Base-by-base conservation (phyloP, 1,139 yeast genomes). In the Zygoascus sp. region DNA sequence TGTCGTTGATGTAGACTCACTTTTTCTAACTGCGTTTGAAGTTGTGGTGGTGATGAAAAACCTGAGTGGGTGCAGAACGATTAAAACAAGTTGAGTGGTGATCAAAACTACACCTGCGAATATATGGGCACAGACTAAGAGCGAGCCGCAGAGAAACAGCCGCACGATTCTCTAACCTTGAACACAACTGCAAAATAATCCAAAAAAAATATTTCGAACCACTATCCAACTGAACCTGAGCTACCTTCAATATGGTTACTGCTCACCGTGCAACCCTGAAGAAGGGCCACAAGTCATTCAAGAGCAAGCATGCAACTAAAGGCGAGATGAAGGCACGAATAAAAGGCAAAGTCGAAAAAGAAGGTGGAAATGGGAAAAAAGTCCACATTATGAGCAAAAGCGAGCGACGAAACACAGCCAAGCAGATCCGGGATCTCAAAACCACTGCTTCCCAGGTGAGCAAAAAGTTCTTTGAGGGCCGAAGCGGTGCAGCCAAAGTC, bases 271-370 rank as follows among this genome's bases (percentile, higher is more conserved):
- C 92, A 15, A 80, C 95, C 8, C 71, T 85, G 48, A 90, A 88
- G 67, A 83, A 82, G 64, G 81, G 81, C 46, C 96, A 90, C 60
- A 92, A 92, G 69, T 77, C 92, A 9, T 92, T 88, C 75, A 92
- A 92, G 64, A 80, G 95, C 6, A 83, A 81, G 61, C 97, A 92
- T 71, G 79, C 96, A 17, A 79, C 95, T n/a, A 92, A 92, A 63
- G 87, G 96, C 48, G 80, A 89, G 46, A 65, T 89, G 59, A 90
- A 88, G 64, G 84, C 86, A 53, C 74, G 78, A 51, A 73, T 72
- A 57, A 90, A 90, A 65, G 97, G 97, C 53, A 89, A 88, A 65
- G 88, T 92, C 32, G 97, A 90, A 61, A 85, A 83, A 60, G 59
- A 67, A 71, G 22, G 60, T 64, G 59, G 67, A 72, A 21, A 59